Evolutionary conservation across 1,139 yeast genomes (phyloP).

Genomic region (Candida pseudoviswanathii): DNA sequence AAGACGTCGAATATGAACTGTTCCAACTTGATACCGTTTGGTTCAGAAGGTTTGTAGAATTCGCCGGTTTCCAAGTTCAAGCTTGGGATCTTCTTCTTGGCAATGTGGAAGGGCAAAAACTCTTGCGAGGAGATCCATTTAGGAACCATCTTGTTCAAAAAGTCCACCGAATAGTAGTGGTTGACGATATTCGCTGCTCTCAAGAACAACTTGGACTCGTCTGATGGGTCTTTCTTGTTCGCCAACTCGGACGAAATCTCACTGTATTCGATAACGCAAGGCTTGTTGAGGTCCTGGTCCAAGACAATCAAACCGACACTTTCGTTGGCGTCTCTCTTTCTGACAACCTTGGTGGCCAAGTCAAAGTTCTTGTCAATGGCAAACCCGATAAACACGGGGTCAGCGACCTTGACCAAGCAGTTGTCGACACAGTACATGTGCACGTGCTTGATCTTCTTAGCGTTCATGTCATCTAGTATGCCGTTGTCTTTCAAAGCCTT

Average conservation of each 20-base stretch:
- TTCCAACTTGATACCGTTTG: constrained; percentile 93
- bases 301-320: constrained; percentile 90
- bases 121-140: constrained; percentile 70
- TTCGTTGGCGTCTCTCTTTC: constrained; percentile 86
- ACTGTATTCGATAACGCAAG: constrained; percentile 94
- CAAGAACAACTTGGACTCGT: constrained; percentile 59
- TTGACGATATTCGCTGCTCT: constrained; percentile 98
- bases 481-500: constrained; percentile 72
- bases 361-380: constrained; percentile 67
- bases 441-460: constrained; percentile 80
- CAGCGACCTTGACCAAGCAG: constrained; percentile 89
- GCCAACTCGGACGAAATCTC: constrained; percentile 82
- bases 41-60: constrained; percentile 60
- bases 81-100: constrained; percentile 82
- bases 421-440: constrained; percentile 98
- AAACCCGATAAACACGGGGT: constrained; percentile 90
- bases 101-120: constrained; percentile 87
- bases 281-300: constrained; percentile 59
- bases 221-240: constrained; percentile 52
- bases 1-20: constrained; percentile 97
- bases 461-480: constrained; percentile 65
- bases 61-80: constrained; percentile 52
- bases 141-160: constrained; percentile 61
- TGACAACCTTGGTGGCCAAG: constrained; percentile 91
- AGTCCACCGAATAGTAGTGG: constrained; percentile 85